phyloP scores from a whole-genome alignment of 1,284 basidiomycete genomes.

The Heliocybe sulcata region DNA sequence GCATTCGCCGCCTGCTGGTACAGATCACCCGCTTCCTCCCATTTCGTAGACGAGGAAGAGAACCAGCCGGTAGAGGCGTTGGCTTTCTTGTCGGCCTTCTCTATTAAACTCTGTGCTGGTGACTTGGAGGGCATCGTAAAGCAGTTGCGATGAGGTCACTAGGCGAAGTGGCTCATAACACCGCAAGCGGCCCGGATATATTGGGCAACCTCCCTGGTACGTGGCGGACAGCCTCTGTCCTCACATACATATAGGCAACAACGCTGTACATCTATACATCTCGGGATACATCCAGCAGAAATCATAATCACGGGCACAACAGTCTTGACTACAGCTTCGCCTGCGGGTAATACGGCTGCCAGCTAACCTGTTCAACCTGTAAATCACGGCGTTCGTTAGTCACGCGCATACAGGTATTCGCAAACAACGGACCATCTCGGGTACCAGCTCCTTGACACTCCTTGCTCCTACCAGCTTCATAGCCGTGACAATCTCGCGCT shows the following conservation, averaged over 20 bases:
- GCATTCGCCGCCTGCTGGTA: slow-evolving; percentile 93
- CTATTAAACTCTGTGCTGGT: slow-evolving; percentile 61
- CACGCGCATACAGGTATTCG: not conserved
- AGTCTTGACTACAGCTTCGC: slow-evolving; percentile 29
- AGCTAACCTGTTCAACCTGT: slow-evolving; percentile 60
- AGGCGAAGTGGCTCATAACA: not conserved
- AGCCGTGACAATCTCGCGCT: slow-evolving; percentile 74
- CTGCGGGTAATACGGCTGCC: slow-evolving; percentile 38
- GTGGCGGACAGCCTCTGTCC: not conserved
- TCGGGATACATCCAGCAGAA: not conserved
- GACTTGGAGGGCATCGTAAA: slow-evolving; percentile 41
- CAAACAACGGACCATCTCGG: slow-evolving; percentile 61
- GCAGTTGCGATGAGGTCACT: not conserved
- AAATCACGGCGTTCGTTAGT: not conserved
- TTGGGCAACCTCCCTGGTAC: not conserved
- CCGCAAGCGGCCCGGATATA: not conserved
- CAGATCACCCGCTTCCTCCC: slow-evolving; percentile 90
- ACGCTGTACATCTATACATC: not conserved
- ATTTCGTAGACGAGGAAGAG: slow-evolving; percentile 73
- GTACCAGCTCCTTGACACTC: slow-evolving; percentile 63
- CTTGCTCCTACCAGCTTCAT: slow-evolving; percentile 79
- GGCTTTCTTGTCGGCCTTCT: slow-evolving; percentile 91
- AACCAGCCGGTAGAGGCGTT: slow-evolving; percentile 84
- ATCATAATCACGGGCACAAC: not conserved
- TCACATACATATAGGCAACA: not conserved